phyloP scores from a whole-genome alignment of 352 stramenopile species.

The Phytopythium montanum region DNA sequence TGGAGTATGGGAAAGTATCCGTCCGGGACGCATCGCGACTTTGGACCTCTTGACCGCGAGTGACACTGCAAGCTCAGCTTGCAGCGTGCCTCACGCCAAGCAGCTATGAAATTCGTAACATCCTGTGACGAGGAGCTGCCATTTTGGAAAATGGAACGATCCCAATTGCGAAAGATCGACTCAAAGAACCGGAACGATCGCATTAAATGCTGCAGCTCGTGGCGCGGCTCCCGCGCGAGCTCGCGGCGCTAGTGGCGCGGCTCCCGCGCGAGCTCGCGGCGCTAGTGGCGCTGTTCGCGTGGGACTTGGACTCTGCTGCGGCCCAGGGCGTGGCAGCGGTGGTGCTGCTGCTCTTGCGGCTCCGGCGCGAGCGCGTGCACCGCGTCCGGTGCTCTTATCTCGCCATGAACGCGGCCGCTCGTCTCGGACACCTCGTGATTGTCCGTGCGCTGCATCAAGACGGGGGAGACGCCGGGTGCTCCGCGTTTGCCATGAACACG shows the following conservation, averaged over 20 bases:
- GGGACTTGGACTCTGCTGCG: constrained; percentile 12
- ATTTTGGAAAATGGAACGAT: neutral
- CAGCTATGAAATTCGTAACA: no score
- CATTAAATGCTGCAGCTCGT: neutral
- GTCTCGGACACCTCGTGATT: constrained; percentile 15
- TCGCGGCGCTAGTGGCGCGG: constrained; percentile 11
- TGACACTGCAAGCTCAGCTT: no score
- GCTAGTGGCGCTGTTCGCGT: constrained; percentile 27
- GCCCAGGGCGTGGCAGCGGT: neutral
- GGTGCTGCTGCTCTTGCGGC: neutral
- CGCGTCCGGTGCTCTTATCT: neutral
- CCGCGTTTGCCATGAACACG: constrained; percentile 28
- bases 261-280: constrained; percentile 19
- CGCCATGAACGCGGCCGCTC: constrained; percentile 20
- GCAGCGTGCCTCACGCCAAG: no score
- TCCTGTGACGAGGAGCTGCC: constrained; percentile 1
- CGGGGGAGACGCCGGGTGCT: constrained; percentile 10
- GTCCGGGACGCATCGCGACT: no score
- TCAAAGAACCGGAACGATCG: neutral
- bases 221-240: constrained; percentile 10
- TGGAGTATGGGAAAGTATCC: no score
- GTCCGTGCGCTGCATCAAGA: constrained; percentile 16
- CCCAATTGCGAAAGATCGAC: neutral
- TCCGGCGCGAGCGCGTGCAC: neutral
- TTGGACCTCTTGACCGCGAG: no score